Base-by-base conservation (phyloP, 2,329 filamentous ascomycete species). In the Monilinia aucupariae region DNA sequence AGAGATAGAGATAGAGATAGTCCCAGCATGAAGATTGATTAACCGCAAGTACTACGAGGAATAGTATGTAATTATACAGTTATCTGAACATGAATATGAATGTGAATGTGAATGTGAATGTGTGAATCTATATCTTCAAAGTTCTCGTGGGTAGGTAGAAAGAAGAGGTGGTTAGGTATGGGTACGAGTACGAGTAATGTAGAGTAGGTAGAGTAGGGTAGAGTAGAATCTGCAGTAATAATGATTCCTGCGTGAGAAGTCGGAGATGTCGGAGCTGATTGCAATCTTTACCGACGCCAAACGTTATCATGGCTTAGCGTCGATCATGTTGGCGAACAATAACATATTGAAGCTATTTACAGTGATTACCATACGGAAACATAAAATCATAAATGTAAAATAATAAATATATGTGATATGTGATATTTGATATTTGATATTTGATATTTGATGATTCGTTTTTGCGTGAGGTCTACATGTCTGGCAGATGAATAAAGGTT, bases 211-310 rank as follows among this genome's bases (percentile, higher is more conserved):
- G 50, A 52, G n/a, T n/a, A n/a, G n/a, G n/a, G n/a, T n/a, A n/a
- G n/a, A 32, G 20, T 37, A 13, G 51, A 54, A 41, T 41, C 30
- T 54, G 37, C 52, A 47, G 52, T 17, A 47, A 60, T 52, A 60
- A 60, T 39, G 25, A 52, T 39, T 47, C 56, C 37, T 60, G 34
- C 45, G 41, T 17, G 20, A 22, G 8, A 32, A 15, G 15, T 60
- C 58, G 58, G 58, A 7, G 27, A 25, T 22, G 12, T 30, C 27
- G 58, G 58, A 7, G 27, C 20, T 32, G 12, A 22, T 22, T 7
- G 3, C 6, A 43, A 10, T 17, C 43, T 41, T 27, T 5, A 4
- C 58, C 58, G 58, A 43, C 47, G 58, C 58, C 53, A 60, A 52
- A 7, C 8, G 0, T 0, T 9, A 25, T 60, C 6, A 20, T 13